A percentile compares a stretch with the other conserved stretches of the same genome.
phyloP scores from a whole-genome alignment of 305 asterid genomes.

The Fraxinus baroniana region DNA sequence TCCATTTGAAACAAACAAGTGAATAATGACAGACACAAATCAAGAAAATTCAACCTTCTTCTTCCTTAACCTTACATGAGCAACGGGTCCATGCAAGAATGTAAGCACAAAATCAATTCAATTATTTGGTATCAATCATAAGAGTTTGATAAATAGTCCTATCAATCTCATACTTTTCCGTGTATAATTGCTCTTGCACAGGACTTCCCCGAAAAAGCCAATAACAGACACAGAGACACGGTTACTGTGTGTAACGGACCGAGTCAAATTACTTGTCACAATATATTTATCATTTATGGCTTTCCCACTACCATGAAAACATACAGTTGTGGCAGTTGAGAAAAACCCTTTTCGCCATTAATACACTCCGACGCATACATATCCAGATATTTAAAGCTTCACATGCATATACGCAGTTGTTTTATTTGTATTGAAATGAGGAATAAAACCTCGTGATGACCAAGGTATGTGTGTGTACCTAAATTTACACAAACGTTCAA shows the following conservation, averaged over 20 bases:
- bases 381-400: conserved; percentile 1
- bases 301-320: conserved; percentile 24
- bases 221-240: background rate
- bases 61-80: background rate
- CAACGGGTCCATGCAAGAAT: background rate
- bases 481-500: conserved; percentile 12
- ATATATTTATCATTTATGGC: background rate
- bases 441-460: conserved; percentile 34
- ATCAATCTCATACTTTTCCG: background rate
- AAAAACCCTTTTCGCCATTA: conserved; percentile 36
- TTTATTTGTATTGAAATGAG: conserved; percentile 24
- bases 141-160: background rate
- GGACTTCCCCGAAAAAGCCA: background rate
- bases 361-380: conserved; percentile 17
- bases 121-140: background rate
- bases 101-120: background rate
- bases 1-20: background rate
- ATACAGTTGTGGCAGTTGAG: conserved; percentile 44
- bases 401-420: background rate
- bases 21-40: background rate
- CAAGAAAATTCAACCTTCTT: background rate
- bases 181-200: background rate
- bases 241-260: background rate
- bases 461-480: conserved; percentile 26
- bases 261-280: conserved; percentile 12